A percentile compares a stretch with the other conserved stretches of the same genome.
phyloP scores from a whole-genome alignment of 495 filamentous ascomycete genomes.

The Annulohypoxylon bovei region DNA sequence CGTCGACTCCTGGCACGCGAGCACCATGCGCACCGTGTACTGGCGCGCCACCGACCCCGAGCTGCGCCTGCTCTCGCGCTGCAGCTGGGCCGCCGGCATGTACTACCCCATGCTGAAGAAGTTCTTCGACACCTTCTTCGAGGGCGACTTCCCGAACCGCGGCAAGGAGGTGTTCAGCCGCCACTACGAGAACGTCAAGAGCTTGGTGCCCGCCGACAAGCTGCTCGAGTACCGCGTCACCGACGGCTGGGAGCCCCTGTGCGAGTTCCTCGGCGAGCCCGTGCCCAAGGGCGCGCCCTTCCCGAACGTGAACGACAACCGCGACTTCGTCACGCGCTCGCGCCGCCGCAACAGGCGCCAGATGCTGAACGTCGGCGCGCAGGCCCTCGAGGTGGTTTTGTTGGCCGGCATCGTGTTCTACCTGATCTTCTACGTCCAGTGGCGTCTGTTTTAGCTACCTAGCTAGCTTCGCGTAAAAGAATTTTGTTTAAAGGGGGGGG shows the following conservation, averaged over 20 bases:
- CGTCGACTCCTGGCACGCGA: constrained; percentile 57
- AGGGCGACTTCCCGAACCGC: constrained; percentile 40
- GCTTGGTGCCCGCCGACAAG: constrained; percentile 45
- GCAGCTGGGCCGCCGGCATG: constrained; percentile 66
- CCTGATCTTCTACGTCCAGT: constrained; percentile 42
- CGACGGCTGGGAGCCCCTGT: constrained; percentile 74
- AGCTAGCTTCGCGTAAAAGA: no score
- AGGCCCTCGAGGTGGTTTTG: constrained; percentile 50
- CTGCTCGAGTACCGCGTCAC: constrained; percentile 72
- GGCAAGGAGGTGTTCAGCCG: constrained; percentile 38
- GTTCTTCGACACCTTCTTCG: constrained; percentile 62
- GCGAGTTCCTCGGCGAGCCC: constrained; percentile 70
- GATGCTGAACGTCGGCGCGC: constrained; percentile 68
- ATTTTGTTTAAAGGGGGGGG: not conserved
- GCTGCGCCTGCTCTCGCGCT: constrained; percentile 61
- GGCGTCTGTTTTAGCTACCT: constrained; percentile 11
- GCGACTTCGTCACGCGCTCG: constrained; percentile 68
- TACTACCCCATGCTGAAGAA: constrained; percentile 69
- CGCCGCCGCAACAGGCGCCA: constrained; percentile 67
- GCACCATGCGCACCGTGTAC: constrained; percentile 57
- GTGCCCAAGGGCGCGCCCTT: constrained; percentile 61
- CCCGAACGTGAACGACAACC: constrained; percentile 58
- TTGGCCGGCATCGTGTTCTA: constrained; percentile 20
- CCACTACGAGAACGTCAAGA: constrained; percentile 44
- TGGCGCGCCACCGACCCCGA: constrained; percentile 67